Conservation (phyloP, 208 protist species). For the Leishmania braziliensis region DNA sequence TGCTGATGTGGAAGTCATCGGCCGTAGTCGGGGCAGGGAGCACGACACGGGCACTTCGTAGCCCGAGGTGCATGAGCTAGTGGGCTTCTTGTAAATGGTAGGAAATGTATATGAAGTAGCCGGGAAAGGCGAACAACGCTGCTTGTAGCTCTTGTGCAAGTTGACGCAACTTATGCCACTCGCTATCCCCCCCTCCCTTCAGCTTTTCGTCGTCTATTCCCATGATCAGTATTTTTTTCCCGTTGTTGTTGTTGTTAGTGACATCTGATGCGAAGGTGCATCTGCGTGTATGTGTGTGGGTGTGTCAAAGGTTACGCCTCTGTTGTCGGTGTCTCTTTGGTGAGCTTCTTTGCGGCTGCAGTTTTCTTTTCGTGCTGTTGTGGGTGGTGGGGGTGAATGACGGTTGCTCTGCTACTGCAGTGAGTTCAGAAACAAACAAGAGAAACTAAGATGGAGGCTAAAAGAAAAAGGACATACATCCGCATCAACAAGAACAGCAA, state of each 20-base stretch:
- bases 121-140: neutral
- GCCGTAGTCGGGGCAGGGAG: conserved; percentile 11
- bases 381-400: neutral
- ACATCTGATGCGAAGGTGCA: neutral
- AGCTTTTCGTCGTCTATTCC: neutral
- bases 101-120: neutral
- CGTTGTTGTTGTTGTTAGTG: neutral
- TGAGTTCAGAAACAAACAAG: neutral
- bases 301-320: neutral
- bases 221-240: neutral
- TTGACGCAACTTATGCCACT: too few relatives aligned
- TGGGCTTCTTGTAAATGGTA: neutral
- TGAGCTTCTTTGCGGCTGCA: neutral
- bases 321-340: neutral
- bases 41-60: conserved; percentile 5
- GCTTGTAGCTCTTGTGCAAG: neutral
- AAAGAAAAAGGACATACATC: neutral
- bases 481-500: neutral
- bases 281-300: neutral
- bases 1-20: conserved; percentile 21
- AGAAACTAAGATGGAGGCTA: neutral
- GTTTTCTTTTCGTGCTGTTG: neutral
- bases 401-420: conserved; percentile 1
- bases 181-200: neutral
- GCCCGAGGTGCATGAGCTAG: neutral